phyloP scores from a whole-genome alignment of 768 basidiomycete genomes.

The Phlegmacium glaucopus region DNA sequence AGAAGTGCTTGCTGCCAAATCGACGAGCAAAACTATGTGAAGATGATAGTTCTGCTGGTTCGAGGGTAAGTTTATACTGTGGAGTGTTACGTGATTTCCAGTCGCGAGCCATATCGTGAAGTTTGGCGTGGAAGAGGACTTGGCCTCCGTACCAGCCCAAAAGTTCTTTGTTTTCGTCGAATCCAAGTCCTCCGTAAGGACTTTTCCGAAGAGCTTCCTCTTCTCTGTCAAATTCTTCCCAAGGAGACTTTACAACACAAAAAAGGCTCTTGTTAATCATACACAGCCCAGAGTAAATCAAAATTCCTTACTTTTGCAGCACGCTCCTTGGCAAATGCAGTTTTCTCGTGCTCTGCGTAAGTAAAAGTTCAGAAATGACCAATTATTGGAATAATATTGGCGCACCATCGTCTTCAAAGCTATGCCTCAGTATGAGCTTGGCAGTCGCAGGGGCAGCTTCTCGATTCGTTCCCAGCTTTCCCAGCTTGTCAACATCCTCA shows the following conservation, averaged over 20 bases:
- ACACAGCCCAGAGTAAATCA: neutral
- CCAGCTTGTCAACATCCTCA: slow-evolving; percentile 23
- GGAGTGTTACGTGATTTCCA: slow-evolving; percentile 22
- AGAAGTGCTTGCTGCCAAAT: slow-evolving; percentile 59
- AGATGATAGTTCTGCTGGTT: slow-evolving; percentile 46
- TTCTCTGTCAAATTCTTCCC: slow-evolving; percentile 61
- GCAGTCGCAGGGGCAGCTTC: slow-evolving; percentile 27
- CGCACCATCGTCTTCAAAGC: slow-evolving; percentile 1
- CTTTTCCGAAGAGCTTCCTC: slow-evolving; percentile 33
- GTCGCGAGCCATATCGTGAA: slow-evolving; percentile 20
- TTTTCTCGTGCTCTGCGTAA: slow-evolving; percentile 12
- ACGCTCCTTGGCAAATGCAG: slow-evolving; percentile 31
- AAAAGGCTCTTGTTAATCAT: neutral
- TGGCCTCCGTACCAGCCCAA: slow-evolving; percentile 60
- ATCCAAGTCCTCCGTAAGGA: slow-evolving; percentile 39
- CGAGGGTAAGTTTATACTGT: slow-evolving; percentile 40
- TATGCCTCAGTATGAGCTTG: slow-evolving; percentile 6
- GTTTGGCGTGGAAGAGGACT: slow-evolving; percentile 48
- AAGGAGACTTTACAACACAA: slow-evolving; percentile 44
- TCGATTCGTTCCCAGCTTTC: slow-evolving; percentile 25
- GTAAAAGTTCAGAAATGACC: neutral
- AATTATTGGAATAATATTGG: slow-evolving; percentile 1
- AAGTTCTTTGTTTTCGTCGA: slow-evolving; percentile 28
- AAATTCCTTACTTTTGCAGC: slow-evolving; percentile 15
- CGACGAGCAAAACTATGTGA: slow-evolving; percentile 56